phyloP scores from a whole-genome alignment of 2,329 filamentous ascomycete genomes.

The Colletotrichum limetticola region DNA sequence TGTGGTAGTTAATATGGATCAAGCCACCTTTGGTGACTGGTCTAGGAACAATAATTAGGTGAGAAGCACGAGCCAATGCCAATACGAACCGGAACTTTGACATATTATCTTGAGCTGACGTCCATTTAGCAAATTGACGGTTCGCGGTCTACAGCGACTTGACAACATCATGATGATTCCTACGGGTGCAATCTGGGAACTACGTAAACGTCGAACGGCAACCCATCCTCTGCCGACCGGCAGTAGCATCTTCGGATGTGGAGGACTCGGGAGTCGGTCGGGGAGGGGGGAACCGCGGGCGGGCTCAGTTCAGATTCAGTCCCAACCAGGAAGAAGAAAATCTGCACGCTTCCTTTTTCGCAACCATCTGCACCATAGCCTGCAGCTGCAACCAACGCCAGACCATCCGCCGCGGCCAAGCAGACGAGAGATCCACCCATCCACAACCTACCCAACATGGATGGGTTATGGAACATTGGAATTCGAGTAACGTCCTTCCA shows the following conservation, averaged over 20 bases:
- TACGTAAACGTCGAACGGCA: too few species aligned
- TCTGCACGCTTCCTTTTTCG: conserved; percentile 15
- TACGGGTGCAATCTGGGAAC: not conserved
- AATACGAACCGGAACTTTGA: conserved; percentile 16
- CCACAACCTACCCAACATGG: not conserved
- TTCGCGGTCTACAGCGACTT: too few species aligned
- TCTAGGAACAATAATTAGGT: not conserved
- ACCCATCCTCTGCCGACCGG: not conserved
- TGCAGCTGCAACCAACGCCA: not conserved
- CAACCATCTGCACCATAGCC: conserved; percentile 1
- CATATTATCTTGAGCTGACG: not conserved
- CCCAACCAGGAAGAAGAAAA: conserved; percentile 12
- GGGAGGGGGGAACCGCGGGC: too few species aligned
- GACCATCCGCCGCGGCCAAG: conserved; percentile 14
- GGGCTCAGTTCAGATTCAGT: not conserved
- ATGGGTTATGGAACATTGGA: conserved; percentile 18
- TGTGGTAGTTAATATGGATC: not conserved
- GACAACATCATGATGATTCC: not conserved
- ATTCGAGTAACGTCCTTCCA: conserved; percentile 26
- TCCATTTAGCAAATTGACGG: not conserved
- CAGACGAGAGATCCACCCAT: conserved; percentile 18
- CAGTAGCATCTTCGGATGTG: not conserved
- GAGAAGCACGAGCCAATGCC: conserved; percentile 16
- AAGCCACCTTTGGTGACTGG: not conserved
- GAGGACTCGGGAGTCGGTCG: not conserved